phyloP scores from a whole-genome alignment of 441 rosid genomes.

The Hura crepitans region DNA sequence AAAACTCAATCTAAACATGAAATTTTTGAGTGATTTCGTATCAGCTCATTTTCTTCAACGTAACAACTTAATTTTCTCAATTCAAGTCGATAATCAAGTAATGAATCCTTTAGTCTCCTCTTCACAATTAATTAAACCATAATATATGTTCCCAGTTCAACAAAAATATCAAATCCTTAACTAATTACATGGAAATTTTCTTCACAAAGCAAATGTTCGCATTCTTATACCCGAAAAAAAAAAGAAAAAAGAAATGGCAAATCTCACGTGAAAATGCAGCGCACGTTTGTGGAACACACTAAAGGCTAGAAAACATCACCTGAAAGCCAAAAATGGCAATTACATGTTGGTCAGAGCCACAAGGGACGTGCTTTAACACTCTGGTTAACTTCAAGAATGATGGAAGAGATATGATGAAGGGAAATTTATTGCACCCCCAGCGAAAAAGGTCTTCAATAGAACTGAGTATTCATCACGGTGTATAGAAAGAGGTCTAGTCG shows the following conservation, averaged over 20 bases:
- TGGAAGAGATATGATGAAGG: conserved; percentile 6
- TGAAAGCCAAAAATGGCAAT: conserved; percentile 10
- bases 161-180: not conserved
- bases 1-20: too few relatives aligned
- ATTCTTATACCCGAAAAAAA: not conserved
- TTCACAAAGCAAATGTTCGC: not conserved
- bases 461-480: not conserved
- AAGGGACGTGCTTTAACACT: conserved; percentile 6
- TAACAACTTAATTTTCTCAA: too few relatives aligned
- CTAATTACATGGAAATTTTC: not conserved
- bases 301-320: not conserved
- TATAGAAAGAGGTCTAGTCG: too few relatives aligned
- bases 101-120: too few relatives aligned
- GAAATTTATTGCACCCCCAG: conserved; percentile 6
- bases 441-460: conserved; percentile 5
- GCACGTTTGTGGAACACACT: not conserved
- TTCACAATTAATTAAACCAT: too few relatives aligned
- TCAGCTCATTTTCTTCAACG: too few relatives aligned
- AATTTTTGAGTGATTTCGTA: too few relatives aligned
- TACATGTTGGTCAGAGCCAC: conserved; percentile 11
- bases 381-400: not conserved
- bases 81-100: too few relatives aligned
- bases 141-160: not conserved
- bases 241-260: not conserved
- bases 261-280: not conserved